Evolutionary conservation across 176 grass and related monocot genomes (phyloP).

Genomic region (Aegilops speltoides): DNA sequence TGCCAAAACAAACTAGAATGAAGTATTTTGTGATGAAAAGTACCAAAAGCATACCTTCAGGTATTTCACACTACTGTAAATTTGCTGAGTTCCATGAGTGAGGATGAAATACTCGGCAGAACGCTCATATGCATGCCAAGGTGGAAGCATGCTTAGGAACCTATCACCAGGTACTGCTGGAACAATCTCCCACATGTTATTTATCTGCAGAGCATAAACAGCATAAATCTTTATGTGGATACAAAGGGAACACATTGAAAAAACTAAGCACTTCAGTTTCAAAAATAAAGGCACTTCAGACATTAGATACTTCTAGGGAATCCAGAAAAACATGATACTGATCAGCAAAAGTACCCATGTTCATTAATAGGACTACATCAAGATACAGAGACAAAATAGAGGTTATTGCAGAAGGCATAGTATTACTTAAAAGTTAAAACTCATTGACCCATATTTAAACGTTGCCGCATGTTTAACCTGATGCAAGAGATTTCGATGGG

Average conservation of each 20-base stretch:
- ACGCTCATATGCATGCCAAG: constrained; percentile 97
- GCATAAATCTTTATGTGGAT: constrained; percentile 13
- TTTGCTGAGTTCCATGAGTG: constrained; percentile 71
- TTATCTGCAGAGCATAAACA: constrained; percentile 54
- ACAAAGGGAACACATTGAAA: neutral
- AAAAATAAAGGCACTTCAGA: neutral
- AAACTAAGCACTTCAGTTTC: neutral
- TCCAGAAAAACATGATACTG: neutral
- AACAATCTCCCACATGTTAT: constrained; percentile 85
- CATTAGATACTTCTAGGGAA: constrained; percentile 18
- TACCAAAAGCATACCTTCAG: constrained; percentile 57
- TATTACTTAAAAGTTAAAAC: constrained; percentile 2
- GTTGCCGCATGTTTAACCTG: constrained; percentile 53
- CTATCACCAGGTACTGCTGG: constrained; percentile 78
- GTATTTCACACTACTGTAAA: constrained; percentile 83
- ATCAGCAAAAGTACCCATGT: neutral
- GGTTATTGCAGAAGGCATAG: neutral
- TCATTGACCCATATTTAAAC: neutral
- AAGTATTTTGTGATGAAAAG: constrained; percentile 7
- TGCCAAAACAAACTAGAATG: neutral
- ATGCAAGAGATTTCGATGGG: constrained; percentile 90
- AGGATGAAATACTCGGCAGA: constrained; percentile 88
- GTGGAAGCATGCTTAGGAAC: constrained; percentile 95
- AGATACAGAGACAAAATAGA: constrained; percentile 4
- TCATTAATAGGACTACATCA: constrained; percentile 11